These are phyloP conservation scores for Ophiocordyceps camponoti-floridani DNA, from an alignment of 2,329 filamentous ascomycete genomes.

Conservation along the genomic window DNA sequence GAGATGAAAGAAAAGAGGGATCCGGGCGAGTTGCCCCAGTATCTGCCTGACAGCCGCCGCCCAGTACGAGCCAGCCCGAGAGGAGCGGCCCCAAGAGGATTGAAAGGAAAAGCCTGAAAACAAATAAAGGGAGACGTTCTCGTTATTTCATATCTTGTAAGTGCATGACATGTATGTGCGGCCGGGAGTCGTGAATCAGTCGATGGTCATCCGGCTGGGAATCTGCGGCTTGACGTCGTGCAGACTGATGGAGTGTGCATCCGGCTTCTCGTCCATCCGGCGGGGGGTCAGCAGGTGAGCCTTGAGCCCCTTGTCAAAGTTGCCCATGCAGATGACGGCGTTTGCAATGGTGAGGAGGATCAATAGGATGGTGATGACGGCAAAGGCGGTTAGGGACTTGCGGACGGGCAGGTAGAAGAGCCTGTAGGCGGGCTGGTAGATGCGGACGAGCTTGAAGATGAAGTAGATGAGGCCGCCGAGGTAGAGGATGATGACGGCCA, in stretches of 20 bases:
- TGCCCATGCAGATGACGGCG: conserved; percentile 71
- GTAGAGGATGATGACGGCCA: conserved; percentile 64
- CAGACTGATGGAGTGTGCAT: conserved; percentile 35
- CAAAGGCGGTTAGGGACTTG: conserved; percentile 80
- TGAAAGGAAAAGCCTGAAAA: not conserved
- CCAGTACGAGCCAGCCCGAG: conserved; percentile 2
- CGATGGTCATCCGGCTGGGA: conserved; percentile 42
- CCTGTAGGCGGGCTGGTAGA: conserved; percentile 53
- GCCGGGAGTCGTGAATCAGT: conserved; percentile 17
- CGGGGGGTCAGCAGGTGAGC: conserved; percentile 51
- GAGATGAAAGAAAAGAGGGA: not conserved
- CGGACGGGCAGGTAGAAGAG: conserved; percentile 58
- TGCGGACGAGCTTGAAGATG: conserved; percentile 92
- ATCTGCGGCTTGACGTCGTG: conserved; percentile 37
- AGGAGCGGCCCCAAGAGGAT: conserved; percentile 1
- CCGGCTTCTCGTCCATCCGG: conserved; percentile 33
- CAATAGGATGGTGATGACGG: conserved; percentile 76
- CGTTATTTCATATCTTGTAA: conserved; percentile 18
- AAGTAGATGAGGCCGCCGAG: conserved; percentile 86
- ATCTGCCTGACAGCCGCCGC: not conserved
- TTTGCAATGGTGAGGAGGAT: conserved; percentile 80
- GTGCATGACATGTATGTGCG: not conserved
- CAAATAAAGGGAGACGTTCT: conserved; percentile 1
- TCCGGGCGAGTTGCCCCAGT: not conserved
- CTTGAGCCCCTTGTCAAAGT: conserved; percentile 83